A percentile compares a stretch with the other conserved stretches of the same genome.
These are phyloP conservation scores for Diaporthe sp. DNA, from an alignment of 2,329 filamentous ascomycete genomes.

Conservation along the genomic window DNA sequence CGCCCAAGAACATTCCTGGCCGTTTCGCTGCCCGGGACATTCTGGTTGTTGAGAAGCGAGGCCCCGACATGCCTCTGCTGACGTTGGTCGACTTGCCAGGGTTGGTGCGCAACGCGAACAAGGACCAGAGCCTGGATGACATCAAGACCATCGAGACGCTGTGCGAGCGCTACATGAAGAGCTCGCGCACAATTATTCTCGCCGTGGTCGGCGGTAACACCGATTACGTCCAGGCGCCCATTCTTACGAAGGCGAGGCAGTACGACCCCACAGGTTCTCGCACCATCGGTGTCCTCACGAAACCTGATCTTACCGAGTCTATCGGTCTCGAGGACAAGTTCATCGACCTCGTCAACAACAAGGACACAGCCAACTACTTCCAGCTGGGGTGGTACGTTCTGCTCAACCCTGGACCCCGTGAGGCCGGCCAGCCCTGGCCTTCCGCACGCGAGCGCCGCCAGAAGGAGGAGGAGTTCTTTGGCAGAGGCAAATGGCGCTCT, in stretches of 20 bases:
- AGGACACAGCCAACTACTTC: conserved; percentile 63
- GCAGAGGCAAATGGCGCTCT: conserved; percentile 60
- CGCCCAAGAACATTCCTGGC: conserved; percentile 62
- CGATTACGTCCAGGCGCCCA: conserved; percentile 66
- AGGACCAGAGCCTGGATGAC: conserved; percentile 65
- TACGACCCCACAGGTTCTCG: conserved; percentile 63
- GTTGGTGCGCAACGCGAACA: conserved; percentile 66
- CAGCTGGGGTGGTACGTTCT: conserved; percentile 66
- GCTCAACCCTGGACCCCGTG: conserved; percentile 60
- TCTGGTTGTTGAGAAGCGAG: conserved; percentile 69
- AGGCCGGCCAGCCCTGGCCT: conserved; percentile 59
- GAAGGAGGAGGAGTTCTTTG: conserved; percentile 63
- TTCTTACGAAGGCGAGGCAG: conserved; percentile 62
- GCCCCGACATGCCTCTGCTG: conserved; percentile 69
- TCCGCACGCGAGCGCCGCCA: conserved; percentile 55
- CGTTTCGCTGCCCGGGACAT: conserved; percentile 66
- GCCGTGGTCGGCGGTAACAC: conserved; percentile 68
- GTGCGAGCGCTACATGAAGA: conserved; percentile 68
- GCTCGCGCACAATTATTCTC: conserved; percentile 66
- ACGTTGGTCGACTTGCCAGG: conserved; percentile 74
- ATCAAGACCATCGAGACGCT: conserved; percentile 65
- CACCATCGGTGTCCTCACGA: conserved; percentile 65
- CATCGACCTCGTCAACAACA: conserved; percentile 64
- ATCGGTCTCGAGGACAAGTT: conserved; percentile 67
- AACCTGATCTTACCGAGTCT: conserved; percentile 65